Base-by-base conservation (phyloP, 2,329 filamentous ascomycete species). In the Didymella lethalis region DNA sequence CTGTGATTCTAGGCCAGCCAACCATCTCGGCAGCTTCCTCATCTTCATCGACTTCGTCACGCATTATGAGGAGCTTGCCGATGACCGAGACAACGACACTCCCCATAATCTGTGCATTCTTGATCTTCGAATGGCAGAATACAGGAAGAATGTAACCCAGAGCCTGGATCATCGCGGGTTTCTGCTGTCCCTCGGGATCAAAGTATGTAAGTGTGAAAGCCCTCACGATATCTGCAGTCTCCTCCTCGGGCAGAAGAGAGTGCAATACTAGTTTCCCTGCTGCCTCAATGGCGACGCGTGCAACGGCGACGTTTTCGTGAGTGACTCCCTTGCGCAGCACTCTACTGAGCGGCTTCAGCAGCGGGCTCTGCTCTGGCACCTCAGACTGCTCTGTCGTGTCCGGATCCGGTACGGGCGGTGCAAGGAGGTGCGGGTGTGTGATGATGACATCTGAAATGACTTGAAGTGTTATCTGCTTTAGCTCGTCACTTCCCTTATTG, bases 61-160 rank as follows among this genome's bases (percentile, higher is more conserved):
- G 82, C 29, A 83, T 78, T 38, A 82, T 78, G 53, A 84, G 72
- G 0, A 97, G 84, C 12, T 89, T 86, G 63, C 92, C 89, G 10
- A 98, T 80, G 0, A 92, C 87, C 26, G 90, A 86, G 2, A 94
- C 85, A 0, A 90, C 86, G 20, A 97, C 85, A 18, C 82, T 80
- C 7, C 88, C 86, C 90, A 98, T 93, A 32, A 92, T 84, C 28
- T 90, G 85, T 63, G 95, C 93, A 70, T 97, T 97, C 63, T 91
- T 90, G 4, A 88, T 77, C 3, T 91, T 86, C 7, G 90, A 93
- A 77, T 94, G 96, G 76, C 92, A 95, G 80, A 96, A 98, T 0
- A 97, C 93, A 0, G 94, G 94, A 34, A 98, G 81, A 83, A 97
- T 97, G 77, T 98, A 98, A 65, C 91, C 92, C 53, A 98, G 83